phyloP scores from a whole-genome alignment of 768 basidiomycete species.

The Kwoniella botswanensis region DNA sequence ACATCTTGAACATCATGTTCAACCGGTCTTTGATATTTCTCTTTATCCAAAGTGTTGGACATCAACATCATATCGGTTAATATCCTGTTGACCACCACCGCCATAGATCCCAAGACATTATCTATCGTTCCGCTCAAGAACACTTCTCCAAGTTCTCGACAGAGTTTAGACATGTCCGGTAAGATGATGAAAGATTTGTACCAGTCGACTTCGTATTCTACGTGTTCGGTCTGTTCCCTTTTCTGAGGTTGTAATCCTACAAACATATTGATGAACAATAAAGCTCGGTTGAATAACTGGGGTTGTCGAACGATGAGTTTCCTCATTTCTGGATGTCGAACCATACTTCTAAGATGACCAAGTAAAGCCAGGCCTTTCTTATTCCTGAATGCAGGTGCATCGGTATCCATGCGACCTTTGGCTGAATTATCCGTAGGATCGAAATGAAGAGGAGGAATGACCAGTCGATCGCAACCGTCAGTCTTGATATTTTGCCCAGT shows the following conservation, averaged over 20 bases:
- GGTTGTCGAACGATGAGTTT: conserved; percentile 73
- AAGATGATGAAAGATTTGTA: conserved; percentile 96
- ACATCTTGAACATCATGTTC: conserved; percentile 32
- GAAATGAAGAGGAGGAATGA: conserved; percentile 64
- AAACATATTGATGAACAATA: conserved; percentile 82
- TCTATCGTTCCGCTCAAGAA: conserved; percentile 67
- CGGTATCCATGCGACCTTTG: conserved; percentile 70
- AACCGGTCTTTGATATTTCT: conserved; percentile 24
- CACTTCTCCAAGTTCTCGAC: conserved; percentile 86
- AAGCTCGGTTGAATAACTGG: conserved; percentile 72
- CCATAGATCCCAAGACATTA: conserved; percentile 61
- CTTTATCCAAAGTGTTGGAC: conserved; percentile 39
- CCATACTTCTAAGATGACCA: conserved; percentile 70
- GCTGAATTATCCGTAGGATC: conserved; percentile 19
- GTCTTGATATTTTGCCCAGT: conserved; percentile 73
- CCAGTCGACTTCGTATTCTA: conserved; percentile 97
- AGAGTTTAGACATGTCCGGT: conserved; percentile 82
- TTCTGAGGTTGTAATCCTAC: conserved; percentile 91
- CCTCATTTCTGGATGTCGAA: conserved; percentile 69
- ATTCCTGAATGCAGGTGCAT: conserved; percentile 84
- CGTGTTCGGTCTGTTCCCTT: conserved; percentile 77
- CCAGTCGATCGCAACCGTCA: conserved; percentile 19
- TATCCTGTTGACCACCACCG: conserved; percentile 33
- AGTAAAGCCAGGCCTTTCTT: conserved; percentile 97
- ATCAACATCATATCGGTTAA: conserved; percentile 41